phyloP scores from a whole-genome alignment of 495 filamentous ascomycete species.

The Penicillium roqueforti region DNA sequence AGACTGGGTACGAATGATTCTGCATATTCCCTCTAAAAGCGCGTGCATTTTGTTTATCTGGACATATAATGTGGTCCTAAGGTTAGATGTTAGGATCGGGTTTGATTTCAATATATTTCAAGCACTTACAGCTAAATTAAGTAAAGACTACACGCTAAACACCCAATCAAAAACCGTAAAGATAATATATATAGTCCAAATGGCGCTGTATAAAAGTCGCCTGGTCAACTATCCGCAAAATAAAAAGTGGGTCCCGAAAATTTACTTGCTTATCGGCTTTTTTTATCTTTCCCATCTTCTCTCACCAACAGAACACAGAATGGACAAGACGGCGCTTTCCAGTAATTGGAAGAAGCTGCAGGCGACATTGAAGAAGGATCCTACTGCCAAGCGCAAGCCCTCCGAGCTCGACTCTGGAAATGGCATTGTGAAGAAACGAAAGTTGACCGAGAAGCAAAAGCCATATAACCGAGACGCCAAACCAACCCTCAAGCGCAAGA shows the following conservation, averaged over 20 bases:
- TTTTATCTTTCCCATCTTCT: constrained; percentile 12
- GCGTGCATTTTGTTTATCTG: constrained; percentile 28
- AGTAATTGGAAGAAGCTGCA: constrained; percentile 76
- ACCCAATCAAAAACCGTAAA: not conserved
- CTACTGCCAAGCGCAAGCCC: constrained; percentile 35
- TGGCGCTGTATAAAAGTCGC: not conserved
- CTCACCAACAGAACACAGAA: constrained; percentile 22
- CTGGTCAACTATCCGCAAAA: constrained; percentile 1
- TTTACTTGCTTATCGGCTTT: constrained; percentile 13
- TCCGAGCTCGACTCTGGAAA: constrained; percentile 33
- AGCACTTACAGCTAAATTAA: not conserved
- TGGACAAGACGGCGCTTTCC: constrained; percentile 47
- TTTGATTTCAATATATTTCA: constrained; percentile 1
- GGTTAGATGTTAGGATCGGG: not conserved
- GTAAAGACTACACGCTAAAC: not conserved
- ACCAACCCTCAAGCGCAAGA: constrained; percentile 27
- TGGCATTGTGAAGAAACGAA: constrained; percentile 38
- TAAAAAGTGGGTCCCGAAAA: constrained; percentile 13
- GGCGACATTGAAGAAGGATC: constrained; percentile 55
- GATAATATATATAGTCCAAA: not conserved
- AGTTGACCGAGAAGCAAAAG: constrained; percentile 25
- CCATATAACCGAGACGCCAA: constrained; percentile 16
- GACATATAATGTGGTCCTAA: constrained; percentile 24
- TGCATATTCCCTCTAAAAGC: constrained; percentile 23
- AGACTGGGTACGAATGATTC: constrained; percentile 38